Conservation (phyloP, 352 stramenopile genomes). For the Phytopythium vexans region DNA sequence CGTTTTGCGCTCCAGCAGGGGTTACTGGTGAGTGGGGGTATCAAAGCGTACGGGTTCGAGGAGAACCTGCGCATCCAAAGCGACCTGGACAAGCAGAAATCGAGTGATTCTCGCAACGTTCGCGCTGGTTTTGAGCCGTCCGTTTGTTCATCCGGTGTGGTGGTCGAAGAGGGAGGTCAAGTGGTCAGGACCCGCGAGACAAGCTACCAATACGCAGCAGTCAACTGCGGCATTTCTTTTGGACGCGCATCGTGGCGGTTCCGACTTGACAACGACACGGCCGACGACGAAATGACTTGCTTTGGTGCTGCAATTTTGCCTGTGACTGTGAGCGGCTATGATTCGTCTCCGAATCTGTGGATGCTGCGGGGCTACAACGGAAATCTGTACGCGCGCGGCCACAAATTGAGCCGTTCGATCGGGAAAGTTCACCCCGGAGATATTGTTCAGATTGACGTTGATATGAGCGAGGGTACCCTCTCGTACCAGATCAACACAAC, state of each 20-base stretch:
- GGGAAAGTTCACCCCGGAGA: conserved; percentile 89
- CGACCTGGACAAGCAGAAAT: conserved; percentile 36
- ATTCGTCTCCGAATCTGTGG: conserved; percentile 89
- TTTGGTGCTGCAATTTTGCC: conserved; percentile 89
- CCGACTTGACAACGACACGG: conserved; percentile 83
- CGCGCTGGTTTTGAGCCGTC: conserved; percentile 77
- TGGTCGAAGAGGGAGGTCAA: conserved; percentile 71
- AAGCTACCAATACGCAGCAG: conserved; percentile 86
- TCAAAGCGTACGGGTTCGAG: conserved; percentile 48
- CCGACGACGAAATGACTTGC: conserved; percentile 91
- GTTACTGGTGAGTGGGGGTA: conserved; percentile 28
- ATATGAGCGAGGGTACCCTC: conserved; percentile 85
- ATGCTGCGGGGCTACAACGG: conserved; percentile 92
- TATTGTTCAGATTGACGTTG: conserved; percentile 84
- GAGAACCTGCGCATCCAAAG: conserved; percentile 29
- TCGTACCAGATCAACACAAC: conserved; percentile 89
- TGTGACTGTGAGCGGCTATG: conserved; percentile 86
- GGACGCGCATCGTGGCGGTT: conserved; percentile 88
- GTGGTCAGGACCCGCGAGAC: conserved; percentile 81
- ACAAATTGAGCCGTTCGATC: conserved; percentile 83
- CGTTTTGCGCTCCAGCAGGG: conserved; percentile 51
- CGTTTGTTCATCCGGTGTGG: conserved; percentile 70
- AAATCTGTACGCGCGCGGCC: conserved; percentile 86
- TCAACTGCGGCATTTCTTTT: conserved; percentile 71
- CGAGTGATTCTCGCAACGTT: conserved; percentile 63